Evolutionary conservation across 345 rosid genomes (phyloP), one percentile per base, ranked within the genome.

Genomic region (Salix suchowensis): DNA sequence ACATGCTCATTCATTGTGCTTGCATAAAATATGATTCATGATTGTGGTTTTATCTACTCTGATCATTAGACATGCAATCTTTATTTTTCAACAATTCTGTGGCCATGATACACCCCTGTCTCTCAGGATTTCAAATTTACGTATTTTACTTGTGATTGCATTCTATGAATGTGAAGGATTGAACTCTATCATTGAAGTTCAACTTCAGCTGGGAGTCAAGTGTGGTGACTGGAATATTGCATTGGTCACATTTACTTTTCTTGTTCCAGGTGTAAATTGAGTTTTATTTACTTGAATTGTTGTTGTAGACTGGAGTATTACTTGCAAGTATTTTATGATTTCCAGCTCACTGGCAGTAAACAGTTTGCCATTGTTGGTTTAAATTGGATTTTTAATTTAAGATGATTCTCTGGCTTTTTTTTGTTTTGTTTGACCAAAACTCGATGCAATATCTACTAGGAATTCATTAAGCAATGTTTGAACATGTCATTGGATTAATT

Each of bases 1-100:
- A 80, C 71, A 70, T 85, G 82, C 84, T 82, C 85, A 84, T 84
- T 87, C 84, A 60, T 86, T 84, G 82, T 85, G 88, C 79, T 85
- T 72, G 80, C 89, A 76, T 83, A 74, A 3, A 84, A 85, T 86
- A 84, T 86, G 85, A 76, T 78, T 80, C 64, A 78, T 79, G 80
- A 76, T 82, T 82, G 77, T 82, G 78, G 75, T 74, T 86, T 80
- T 66, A 28, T 55, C 36, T 72, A 81, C 37, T 72, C 65, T 78
- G 66, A 72, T 76, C 70, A 37, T 37, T 67, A 76, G 62, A 68
- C 73, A 9, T 73, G 76, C 81, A 72, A 72, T 52, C 65, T 39
- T 68, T 54, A 40, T 75, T 18, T 77, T 67, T 78, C 69, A 52
- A 60, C 68, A 61, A 70, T 62, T 40, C 50, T 30, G 24, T 67